These are phyloP conservation scores for Hermanozyma aechmeae DNA, from an alignment of 805 yeast genomes.

Conservation along the genomic window DNA sequence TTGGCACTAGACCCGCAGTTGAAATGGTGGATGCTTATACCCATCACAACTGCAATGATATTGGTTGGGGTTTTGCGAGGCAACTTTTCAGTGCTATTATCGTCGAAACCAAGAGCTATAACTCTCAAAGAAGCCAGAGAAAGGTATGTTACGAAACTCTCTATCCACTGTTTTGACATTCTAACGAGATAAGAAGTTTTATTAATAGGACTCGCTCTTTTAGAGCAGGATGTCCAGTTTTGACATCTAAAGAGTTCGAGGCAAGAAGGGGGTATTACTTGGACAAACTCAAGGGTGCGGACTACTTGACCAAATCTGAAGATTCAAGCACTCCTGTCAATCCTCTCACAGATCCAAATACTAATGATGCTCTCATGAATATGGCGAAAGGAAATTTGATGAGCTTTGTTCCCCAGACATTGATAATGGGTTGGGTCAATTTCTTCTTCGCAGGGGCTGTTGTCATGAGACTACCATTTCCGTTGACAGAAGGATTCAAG, in stretches of 20 bases:
- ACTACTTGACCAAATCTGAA: conserved; percentile 44
- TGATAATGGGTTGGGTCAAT: conserved; percentile 94
- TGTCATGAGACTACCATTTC: conserved; percentile 75
- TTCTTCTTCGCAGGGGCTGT: conserved; percentile 89
- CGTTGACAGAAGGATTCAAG: conserved; percentile 81
- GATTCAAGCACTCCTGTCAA: conserved; percentile 34
- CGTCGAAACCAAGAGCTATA: conserved; percentile 47
- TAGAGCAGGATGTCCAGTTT: too few species aligned
- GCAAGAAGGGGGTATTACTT: conserved; percentile 41
- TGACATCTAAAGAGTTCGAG: conserved; percentile 44
- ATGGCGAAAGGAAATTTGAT: conserved; percentile 78
- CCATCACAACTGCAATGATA: conserved; percentile 85
- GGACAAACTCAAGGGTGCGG: conserved; percentile 41
- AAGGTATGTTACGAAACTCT: conserved; percentile 24
- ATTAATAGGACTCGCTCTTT: too few species aligned
- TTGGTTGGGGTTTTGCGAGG: conserved; percentile 74
- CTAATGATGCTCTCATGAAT: conserved; percentile 62
- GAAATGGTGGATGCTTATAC: conserved; percentile 83
- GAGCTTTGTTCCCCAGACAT: conserved; percentile 82
- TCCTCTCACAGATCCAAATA: conserved; percentile 62
- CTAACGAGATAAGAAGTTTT: too few species aligned
- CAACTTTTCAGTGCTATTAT: conserved; percentile 51
- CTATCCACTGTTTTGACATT: too few species aligned
- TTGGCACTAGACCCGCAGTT: conserved; percentile 76
- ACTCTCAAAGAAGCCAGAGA: conserved; percentile 43